Evolutionary conservation across 225 moss, liverwort and hornwort species (phyloP), one percentile per base, ranked within the genome.

Genomic region (Pseudisothecium myosuroides): DNA sequence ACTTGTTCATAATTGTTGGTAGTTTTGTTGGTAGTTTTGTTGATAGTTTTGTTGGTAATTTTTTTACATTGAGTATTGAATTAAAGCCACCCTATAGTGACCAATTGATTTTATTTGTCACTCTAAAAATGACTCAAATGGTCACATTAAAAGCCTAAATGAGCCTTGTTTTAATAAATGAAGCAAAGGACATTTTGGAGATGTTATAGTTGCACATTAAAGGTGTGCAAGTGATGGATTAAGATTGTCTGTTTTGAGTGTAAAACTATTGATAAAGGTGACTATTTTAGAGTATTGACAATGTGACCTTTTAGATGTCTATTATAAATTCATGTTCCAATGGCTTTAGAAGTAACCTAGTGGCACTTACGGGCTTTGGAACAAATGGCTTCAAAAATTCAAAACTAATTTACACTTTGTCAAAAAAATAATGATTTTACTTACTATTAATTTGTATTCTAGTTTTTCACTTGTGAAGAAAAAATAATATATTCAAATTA

Each of bases 301-400:
- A n/a, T n/a, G 7, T 67, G 21, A 67, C 4, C 20, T 37, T 37
- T 67, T 37, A 37, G 11, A 67, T 67, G 6, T 67, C n/a, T 4
- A 5, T n/a, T n/a, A n/a, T 67, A 4, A 3, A n/a, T n/a, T n/a
- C 12, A n/a, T n/a, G 4, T n/a, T 23, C 7, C 0, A 23, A 7
- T 68, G 12, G 22, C 12, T n/a, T 22, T 20, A 4, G 11, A 66
- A 5, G 11, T 20, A 11, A 37, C 37, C 37, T 20, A 37, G 3
- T 37, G 20, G 6, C 20, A 37, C n/a, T n/a, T 2, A 4, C 22
- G 4, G 23, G 7, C 7, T 68, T 68, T 4, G 13, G 13, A 68
- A n/a, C 12, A 68, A 23, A 68, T 68, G n/a, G 7, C 22, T n/a
- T n/a, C 7, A 68, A 1, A 68, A 22, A n/a, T 22, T n/a, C 12